Conservation (phyloP, 179 eudicot genomes). For the Spergularia azorica region DNA sequence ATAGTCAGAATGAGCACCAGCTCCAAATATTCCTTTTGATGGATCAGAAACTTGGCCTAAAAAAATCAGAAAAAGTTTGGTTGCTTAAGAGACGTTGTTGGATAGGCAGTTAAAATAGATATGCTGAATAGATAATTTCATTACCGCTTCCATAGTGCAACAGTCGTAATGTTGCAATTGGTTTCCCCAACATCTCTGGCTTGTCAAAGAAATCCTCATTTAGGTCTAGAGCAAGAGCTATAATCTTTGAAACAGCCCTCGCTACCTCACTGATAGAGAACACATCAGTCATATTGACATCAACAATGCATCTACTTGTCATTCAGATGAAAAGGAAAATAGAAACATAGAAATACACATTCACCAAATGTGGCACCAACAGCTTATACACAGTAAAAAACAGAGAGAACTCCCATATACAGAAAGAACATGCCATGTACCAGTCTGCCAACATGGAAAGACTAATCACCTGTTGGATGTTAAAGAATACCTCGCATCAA, state of each 20-base stretch:
- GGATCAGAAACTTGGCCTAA: conserved; percentile 74
- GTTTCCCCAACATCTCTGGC: conserved; percentile 70
- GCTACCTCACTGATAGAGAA: conserved; percentile 74
- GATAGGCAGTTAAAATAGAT: neutral
- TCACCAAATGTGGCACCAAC: neutral
- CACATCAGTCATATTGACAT: no score
- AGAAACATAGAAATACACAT: neutral
- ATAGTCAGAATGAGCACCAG: conserved; percentile 94
- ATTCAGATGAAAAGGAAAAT: no score
- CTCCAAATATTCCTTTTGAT: conserved; percentile 77
- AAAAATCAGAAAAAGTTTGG: conserved; percentile 20
- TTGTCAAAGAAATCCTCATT: conserved; percentile 56
- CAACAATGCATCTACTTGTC: no score
- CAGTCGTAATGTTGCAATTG: conserved; percentile 67
- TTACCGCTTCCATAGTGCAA: conserved; percentile 77
- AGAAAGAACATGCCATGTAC: neutral
- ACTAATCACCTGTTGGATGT: neutral
- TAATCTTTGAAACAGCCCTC: conserved; percentile 56
- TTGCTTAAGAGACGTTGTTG: neutral
- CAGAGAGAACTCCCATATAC: neutral
- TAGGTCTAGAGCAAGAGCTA: conserved; percentile 86
- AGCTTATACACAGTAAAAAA: neutral
- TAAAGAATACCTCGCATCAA: neutral
- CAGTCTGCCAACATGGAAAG: neutral
- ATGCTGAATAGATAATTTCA: conserved; percentile 1